phyloP scores from a whole-genome alignment of 2,329 filamentous ascomycete genomes.

The Trichoderma guizhouense region DNA sequence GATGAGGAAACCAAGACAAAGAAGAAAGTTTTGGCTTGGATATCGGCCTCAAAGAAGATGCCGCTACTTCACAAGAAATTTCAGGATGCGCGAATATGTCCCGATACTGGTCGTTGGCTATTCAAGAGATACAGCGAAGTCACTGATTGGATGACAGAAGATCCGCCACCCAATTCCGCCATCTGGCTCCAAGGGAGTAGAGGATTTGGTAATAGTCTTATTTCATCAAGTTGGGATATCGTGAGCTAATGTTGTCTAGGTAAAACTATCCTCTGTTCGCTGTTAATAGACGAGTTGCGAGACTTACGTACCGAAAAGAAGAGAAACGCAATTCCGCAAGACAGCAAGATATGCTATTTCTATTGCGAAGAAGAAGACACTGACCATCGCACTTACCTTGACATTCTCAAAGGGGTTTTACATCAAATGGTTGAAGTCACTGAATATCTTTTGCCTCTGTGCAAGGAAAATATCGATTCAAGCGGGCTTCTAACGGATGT shows the following conservation, averaged over 20 bases:
- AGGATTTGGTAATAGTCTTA: neutral
- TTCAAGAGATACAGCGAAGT: neutral
- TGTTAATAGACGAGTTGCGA: neutral
- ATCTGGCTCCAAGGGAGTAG: constrained; percentile 1
- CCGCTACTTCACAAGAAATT: neutral
- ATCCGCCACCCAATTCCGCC: neutral
- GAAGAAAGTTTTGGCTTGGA: neutral
- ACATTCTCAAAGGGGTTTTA: neutral
- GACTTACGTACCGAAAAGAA: neutral
- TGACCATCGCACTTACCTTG: neutral
- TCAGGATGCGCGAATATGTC: neutral
- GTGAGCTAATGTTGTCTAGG: neutral
- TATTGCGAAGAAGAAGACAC: constrained; percentile 7
- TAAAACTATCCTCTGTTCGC: neutral
- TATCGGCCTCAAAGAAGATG: constrained; percentile 1
- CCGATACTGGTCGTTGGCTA: neutral
- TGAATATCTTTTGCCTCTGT: neutral
- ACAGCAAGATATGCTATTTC: neutral
- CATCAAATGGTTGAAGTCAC: neutral
- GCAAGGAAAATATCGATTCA: neutral
- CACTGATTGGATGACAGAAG: neutral
- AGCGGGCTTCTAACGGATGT: neutral
- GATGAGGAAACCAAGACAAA: neutral
- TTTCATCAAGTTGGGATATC: neutral
- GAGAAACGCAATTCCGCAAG: neutral